A percentile compares a stretch with the other conserved stretches of the same genome.
phyloP scores from a whole-genome alignment of 2,329 filamentous ascomycete species.

The Fusarium pseudonygamai region DNA sequence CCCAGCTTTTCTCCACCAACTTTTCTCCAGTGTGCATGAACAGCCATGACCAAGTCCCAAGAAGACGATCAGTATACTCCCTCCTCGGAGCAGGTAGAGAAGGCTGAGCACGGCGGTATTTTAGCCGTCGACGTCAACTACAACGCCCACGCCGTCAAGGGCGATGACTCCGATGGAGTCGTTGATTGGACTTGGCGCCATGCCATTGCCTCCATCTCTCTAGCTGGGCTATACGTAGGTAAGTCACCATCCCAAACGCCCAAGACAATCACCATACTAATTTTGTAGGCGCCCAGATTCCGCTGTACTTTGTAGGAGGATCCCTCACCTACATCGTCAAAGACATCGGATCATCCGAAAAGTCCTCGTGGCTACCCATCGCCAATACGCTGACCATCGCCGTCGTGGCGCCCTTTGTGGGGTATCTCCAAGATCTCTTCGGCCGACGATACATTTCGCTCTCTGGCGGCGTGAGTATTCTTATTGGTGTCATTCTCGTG shows the following conservation, averaged over 20 bases:
- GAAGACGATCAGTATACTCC: not conserved
- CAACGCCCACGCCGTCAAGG: not conserved
- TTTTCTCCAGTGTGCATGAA: accelerated
- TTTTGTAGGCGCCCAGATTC: not conserved
- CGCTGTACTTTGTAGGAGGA: not conserved
- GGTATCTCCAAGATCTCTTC: not conserved
- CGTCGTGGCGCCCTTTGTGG: not conserved
- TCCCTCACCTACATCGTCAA: not conserved
- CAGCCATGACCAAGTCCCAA: not conserved
- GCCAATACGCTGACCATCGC: not conserved
- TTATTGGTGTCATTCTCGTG: not conserved
- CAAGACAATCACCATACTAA: not conserved
- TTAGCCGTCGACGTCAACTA: not conserved
- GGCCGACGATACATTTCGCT: not conserved
- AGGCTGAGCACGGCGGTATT: not conserved
- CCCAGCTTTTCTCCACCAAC: accelerated
- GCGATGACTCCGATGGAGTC: not conserved
- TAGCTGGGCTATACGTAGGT: not conserved
- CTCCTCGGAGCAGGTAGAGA: not conserved
- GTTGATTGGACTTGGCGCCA: not conserved
- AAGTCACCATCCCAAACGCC: accelerated
- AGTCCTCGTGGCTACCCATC: not conserved
- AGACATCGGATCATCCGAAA: not conserved
- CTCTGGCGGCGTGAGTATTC: not conserved
- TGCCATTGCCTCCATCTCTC: not conserved